Conservation (phyloP, 164 flowering plant genomes). For the Vitis amurensis region DNA sequence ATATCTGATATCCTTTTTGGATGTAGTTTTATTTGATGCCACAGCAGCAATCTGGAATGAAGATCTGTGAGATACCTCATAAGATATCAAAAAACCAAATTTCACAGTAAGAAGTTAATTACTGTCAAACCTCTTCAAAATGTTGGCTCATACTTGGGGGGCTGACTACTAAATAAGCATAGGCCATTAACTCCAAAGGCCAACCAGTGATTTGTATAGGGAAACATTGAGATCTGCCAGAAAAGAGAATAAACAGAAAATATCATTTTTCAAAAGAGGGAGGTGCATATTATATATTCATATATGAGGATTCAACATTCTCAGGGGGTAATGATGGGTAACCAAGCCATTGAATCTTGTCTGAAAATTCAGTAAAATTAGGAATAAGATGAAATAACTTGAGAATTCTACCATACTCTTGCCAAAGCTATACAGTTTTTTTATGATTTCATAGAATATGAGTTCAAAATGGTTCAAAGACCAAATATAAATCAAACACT, state of each 20-base stretch:
- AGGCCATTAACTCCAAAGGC: constrained; percentile 92
- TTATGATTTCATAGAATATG: not conserved
- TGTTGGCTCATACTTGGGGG: constrained; percentile 69
- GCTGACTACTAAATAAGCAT: constrained; percentile 84
- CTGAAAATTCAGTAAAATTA: not conserved
- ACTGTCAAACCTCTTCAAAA: constrained; percentile 76
- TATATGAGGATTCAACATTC: not conserved
- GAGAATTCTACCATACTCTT: not conserved
- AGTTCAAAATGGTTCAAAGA: not conserved
- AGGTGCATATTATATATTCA: not conserved
- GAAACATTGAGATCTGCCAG: constrained; percentile 61
- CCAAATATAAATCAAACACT: not conserved
- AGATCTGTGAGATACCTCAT: constrained; percentile 2
- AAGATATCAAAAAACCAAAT: not conserved
- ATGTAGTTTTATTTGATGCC: constrained; percentile 61
- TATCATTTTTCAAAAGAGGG: not conserved
- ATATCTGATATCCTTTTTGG: constrained; percentile 64
- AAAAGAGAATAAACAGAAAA: not conserved
- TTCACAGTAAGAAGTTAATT: not conserved
- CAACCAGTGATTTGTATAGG: constrained; percentile 88
- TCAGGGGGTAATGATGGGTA: not conserved
- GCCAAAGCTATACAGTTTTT: not conserved
- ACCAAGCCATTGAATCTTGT: not conserved
- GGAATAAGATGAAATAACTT: not conserved
- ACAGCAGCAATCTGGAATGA: constrained; percentile 82